phyloP scores from a whole-genome alignment of 306 rosid species.

The Vachellia pachyceras region DNA sequence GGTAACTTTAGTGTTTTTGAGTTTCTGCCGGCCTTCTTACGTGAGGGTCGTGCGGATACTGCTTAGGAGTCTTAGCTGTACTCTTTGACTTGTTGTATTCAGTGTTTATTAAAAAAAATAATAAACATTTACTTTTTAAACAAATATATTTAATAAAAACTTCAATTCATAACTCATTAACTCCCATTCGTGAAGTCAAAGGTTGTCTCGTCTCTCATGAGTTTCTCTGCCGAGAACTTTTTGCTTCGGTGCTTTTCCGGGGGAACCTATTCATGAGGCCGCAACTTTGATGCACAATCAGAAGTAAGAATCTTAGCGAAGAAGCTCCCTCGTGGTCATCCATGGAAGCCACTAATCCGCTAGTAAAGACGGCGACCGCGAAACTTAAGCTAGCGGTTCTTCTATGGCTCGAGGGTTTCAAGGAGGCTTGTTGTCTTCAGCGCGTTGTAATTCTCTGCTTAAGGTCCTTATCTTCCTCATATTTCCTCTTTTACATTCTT shows the following conservation, averaged over 20 bases:
- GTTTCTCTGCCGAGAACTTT: background rate
- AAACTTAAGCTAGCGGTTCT: slow-evolving; percentile 43
- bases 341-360: background rate
- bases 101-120: too few species aligned
- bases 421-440: slow-evolving; percentile 86
- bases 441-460: slow-evolving; percentile 75
- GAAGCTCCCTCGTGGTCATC: background rate
- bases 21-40: too few species aligned
- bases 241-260: background rate
- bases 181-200: background rate
- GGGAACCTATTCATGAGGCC: background rate
- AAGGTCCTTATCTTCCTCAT: slow-evolving; percentile 44
- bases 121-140: too few species aligned
- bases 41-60: too few species aligned
- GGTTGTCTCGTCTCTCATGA: background rate
- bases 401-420: slow-evolving; percentile 76
- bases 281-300: background rate
- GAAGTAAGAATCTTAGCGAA: background rate
- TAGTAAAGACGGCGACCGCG: background rate
- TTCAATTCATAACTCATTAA: too few species aligned
- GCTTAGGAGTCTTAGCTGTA: too few species aligned
- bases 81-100: too few species aligned
- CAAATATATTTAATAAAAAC: too few species aligned
- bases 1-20: too few species aligned
- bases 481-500: slow-evolving; percentile 1